Evolutionary conservation across 1,139 yeast species (phyloP), one percentile per base, ranked within the genome.

Genomic region (Yamadazyma oceani): DNA sequence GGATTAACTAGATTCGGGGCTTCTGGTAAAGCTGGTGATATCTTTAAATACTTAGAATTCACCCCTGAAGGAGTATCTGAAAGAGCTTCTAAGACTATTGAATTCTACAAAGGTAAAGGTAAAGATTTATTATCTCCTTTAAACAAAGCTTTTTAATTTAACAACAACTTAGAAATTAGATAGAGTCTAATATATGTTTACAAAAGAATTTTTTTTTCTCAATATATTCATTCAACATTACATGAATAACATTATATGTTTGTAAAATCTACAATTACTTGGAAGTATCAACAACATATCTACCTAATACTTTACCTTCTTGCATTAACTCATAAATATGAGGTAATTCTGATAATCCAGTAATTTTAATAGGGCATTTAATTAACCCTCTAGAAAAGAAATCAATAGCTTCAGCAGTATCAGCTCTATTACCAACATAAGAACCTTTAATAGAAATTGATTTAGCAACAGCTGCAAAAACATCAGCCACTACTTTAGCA

Each of bases 1-100:
- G 97, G 97, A 67, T 78, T 94, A 63, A 80, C 89, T 80, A 81
- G 89, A 72, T 94, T 92, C 62, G 99, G 99, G 78, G 95, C 94
- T 50, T 89, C 97, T 46, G 98, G 96, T 65, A 87, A 88, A 65
- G 95, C 85, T 60, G 69, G 72, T 44, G 88, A 85, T 46, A 78
- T 92, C 44, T 94, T 82, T 82, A 80, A 86, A 68, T 73, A 62
- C 75, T 87, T 90, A 55, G 96, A 80, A 50, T 92, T 94, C 76
- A 90, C 96, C 40, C 85, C 94, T 50, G 97, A 88, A 62, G 96
- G 96, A 53, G 77, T 94, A 66, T 92, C 95, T 56, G 73, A 78
- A 58, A 88, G 90, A 69, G 97, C 90, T 50, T 69, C 73, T 55
- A 82, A 84, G 75, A 84, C 92, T 46, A 72, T 85, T 58, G 78